Base-by-base conservation (phyloP, 352 stramenopile species). In the Globisporangium parvum region DNA sequence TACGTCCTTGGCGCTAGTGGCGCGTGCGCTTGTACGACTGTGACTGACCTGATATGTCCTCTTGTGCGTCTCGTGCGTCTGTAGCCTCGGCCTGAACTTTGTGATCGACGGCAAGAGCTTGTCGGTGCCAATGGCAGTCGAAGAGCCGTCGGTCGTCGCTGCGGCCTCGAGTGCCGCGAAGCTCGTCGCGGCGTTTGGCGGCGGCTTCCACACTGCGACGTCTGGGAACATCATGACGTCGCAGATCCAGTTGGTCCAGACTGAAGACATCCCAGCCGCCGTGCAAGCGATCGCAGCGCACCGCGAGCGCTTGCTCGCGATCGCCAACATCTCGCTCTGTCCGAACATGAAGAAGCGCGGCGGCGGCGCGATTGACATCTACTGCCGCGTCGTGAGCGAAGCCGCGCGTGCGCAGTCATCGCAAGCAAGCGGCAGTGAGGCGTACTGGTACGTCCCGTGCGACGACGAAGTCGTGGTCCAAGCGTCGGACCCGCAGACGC, bases 211-310 rank as follows among this genome's bases (percentile, higher is more conserved):
- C 60, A 92, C 81, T 1, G 68, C 77, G 14, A 90, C 83, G 37
- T 82, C 80, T 0, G 77, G 80, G 46, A 92, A 95, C 66, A 74
- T 93, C 57, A 94, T 94, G 84, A 94, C 84, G 37, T 90, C 84
- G 46, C 84, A 94, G 59, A 87, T 94, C 52, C 84, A 94, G 53
- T 63, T 94, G 9, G 75, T 94, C 35, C 78, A 74, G 44, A 91
- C 79, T 0, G 65, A 70, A n/a, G 78, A 92, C 53, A 71, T 92
- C 33, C 42, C 67, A 1, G 62, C 62, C 4, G 84, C 84, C 0
- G 73, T 89, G 24, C 62, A 63, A 21, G 73, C 79, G 1, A 78
- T 93, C 46, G 66, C 67, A 8, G 57, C 24, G 2, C 63, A 91
- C 55, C 77, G 77, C 33, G 72, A 83, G 28, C 69, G 75, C 5